Percentiles rank a stretch among this genome's conserved stretches.
Conservation (phyloP, 345 rosid genomes). For the Murraya paniculata region DNA sequence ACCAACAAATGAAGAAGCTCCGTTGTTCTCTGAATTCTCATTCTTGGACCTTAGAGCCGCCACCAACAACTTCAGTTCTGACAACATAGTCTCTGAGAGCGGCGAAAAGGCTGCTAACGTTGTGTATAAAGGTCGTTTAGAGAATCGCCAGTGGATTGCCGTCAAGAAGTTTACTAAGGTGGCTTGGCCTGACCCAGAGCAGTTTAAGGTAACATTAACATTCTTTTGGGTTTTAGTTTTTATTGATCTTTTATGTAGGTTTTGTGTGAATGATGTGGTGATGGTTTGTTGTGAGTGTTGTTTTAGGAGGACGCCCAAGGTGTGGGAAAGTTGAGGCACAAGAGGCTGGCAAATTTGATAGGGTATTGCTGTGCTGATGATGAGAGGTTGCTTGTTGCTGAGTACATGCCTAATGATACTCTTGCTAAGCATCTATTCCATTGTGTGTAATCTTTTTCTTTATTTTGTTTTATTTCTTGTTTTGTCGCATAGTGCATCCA, state of each 20-base stretch:
- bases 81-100: conserved; percentile 70
- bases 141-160: conserved; percentile 72
- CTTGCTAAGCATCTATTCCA: conserved; percentile 96
- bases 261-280: conserved; percentile 21
- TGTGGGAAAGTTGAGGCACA: conserved; percentile 87
- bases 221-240: conserved; percentile 9
- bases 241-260: conserved; percentile 19
- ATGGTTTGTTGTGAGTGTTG: conserved; percentile 43
- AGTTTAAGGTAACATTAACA: conserved; percentile 47
- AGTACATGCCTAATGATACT: conserved; percentile 96
- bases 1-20: conserved; percentile 27
- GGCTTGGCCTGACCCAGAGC: conserved; percentile 86
- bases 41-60: conserved; percentile 65
- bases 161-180: conserved; percentile 74
- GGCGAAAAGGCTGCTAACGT: conserved; percentile 54
- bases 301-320: conserved; percentile 87
- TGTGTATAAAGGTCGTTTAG: conserved; percentile 70
- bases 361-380: conserved; percentile 98
- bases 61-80: conserved; percentile 64
- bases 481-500: background rate
- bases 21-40: conserved; percentile 68
- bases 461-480: background rate
- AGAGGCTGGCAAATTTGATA: conserved; percentile 82
- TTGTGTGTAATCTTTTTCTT: conserved; percentile 38
- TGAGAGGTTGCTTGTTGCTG: conserved; percentile 96